Percentiles rank a stretch among this genome's conserved stretches.
These are phyloP conservation scores for Mortierella sp. DNA, from an alignment of 371 early-diverging fungal genomes.

Conservation along the genomic window DNA sequence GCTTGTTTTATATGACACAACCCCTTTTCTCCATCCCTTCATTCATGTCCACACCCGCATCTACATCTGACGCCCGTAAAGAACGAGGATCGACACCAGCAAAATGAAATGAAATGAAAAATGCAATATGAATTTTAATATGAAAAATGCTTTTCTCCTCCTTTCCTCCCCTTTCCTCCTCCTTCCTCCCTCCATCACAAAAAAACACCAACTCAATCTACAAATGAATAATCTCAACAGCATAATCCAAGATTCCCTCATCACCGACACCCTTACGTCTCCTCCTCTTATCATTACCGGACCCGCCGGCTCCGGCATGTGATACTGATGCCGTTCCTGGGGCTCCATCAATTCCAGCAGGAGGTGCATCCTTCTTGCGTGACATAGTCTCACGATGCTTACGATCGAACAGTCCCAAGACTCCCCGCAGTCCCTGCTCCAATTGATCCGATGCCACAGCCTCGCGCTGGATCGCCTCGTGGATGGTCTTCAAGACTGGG, in stretches of 20 bases:
- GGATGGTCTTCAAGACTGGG: constrained; percentile 58
- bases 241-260: constrained; percentile 72
- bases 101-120: too few relatives aligned
- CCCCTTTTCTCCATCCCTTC: too few relatives aligned
- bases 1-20: too few relatives aligned
- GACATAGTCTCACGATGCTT: constrained; percentile 58
- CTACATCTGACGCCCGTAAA: too few relatives aligned
- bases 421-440: constrained; percentile 63
- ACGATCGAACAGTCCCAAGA: constrained; percentile 67
- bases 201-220: constrained; percentile 23
- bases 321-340: constrained; percentile 6
- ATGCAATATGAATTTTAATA: too few relatives aligned
- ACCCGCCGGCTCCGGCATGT: constrained; percentile 21
- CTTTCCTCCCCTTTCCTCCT: too few relatives aligned
- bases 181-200: too few relatives aligned
- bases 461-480: constrained; percentile 59
- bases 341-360: constrained; percentile 23
- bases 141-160: too few relatives aligned
- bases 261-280: constrained; percentile 67
- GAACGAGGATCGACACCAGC: too few relatives aligned
- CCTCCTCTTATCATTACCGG: constrained; percentile 56
- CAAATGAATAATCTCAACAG: constrained; percentile 71
- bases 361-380: constrained; percentile 37
- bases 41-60: too few relatives aligned
- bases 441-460: constrained; percentile 59